These are phyloP conservation scores for Dendrobium officinale DNA, from an alignment of 106 monocot species.

Conservation along the genomic window DNA sequence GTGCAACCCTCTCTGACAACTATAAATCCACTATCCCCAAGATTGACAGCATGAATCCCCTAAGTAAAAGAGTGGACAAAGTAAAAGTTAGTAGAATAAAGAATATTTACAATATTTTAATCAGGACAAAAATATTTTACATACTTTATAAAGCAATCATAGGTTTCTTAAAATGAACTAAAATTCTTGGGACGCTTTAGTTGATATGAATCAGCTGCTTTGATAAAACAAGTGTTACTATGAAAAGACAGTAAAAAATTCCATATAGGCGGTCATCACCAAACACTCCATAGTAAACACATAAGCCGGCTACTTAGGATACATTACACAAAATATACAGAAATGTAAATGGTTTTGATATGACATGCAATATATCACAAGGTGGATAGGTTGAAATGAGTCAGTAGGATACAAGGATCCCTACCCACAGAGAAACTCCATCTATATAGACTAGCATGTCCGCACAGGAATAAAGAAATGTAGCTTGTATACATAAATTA, in stretches of 20 bases:
- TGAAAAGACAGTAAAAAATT: background rate
- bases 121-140: background rate
- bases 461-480: background rate
- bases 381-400: background rate
- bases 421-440: background rate
- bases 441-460: background rate
- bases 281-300: background rate
- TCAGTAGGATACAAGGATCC: background rate
- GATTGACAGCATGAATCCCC: conserved; percentile 14
- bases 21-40: conserved; percentile 13
- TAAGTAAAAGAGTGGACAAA: background rate
- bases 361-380: background rate
- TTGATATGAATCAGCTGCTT: background rate
- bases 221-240: background rate
- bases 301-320: background rate
- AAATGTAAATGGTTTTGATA: background rate
- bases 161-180: background rate
- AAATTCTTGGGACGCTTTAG: background rate
- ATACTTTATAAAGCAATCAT: background rate
- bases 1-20: conserved; percentile 13
- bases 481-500: background rate
- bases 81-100: background rate
- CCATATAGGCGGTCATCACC: background rate
- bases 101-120: background rate
- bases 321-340: background rate